A percentile compares a stretch with the other conserved stretches of the same genome.
Conservation (phyloP, 1,139 yeast genomes). For the Hansenula sp. region DNA sequence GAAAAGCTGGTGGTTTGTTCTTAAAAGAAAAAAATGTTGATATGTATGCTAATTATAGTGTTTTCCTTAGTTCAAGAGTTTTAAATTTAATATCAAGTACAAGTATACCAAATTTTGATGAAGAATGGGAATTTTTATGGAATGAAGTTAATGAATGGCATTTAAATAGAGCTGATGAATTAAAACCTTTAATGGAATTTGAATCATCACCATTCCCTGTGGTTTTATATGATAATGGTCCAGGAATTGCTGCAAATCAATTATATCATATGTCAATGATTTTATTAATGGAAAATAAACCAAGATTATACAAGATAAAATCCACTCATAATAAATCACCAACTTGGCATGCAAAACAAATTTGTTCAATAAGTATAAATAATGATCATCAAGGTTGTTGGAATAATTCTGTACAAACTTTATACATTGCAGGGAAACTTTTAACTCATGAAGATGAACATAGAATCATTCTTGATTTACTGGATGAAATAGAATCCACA, state of each 20-base stretch:
- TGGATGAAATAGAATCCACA: conserved; percentile 30
- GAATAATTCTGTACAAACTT: conserved; percentile 36
- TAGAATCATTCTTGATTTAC: conserved; percentile 26
- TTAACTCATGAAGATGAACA: conserved; percentile 36
- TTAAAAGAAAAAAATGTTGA: conserved; percentile 24
- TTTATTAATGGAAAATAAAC: conserved; percentile 35
- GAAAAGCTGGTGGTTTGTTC: conserved; percentile 25
- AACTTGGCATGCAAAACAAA: conserved; percentile 39
- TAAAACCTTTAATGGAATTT: conserved; percentile 28
- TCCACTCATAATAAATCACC: conserved; percentile 23
- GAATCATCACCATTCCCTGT: conserved; percentile 33
- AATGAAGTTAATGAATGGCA: conserved; percentile 33
- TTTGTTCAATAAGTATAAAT: conserved; percentile 34
- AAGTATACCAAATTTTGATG: conserved; percentile 23
- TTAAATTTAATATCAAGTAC: conserved; percentile 26
- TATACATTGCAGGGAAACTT: conserved; percentile 37
- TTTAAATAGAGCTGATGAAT: conserved; percentile 26
- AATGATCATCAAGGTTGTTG: conserved; percentile 36
- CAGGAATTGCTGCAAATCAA: conserved; percentile 36
- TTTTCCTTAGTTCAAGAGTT: conserved; percentile 33
- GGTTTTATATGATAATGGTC: conserved; percentile 33
- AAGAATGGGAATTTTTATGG: conserved; percentile 35
- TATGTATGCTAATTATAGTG: conserved; percentile 39
- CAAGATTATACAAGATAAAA: conserved; percentile 25
- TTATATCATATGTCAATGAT: conserved; percentile 37